Evolutionary conservation across 768 basidiomycete species (phyloP).

Genomic region (Hebeloma cylindrosporum): DNA sequence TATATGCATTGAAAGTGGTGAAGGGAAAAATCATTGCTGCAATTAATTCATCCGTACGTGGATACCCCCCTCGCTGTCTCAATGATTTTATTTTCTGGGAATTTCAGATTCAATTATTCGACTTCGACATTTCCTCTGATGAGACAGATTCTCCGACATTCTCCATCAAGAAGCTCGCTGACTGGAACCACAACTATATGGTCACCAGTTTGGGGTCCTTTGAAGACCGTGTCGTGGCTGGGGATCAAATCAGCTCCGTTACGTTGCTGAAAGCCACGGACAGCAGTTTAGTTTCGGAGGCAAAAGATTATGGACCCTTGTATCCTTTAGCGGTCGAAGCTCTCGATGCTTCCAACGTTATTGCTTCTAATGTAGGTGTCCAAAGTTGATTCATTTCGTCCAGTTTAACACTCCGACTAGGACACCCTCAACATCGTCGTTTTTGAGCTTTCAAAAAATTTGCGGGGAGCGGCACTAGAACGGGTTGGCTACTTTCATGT

Average conservation of each 20-base stretch:
- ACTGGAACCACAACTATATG: constrained; percentile 84
- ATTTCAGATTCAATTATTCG: constrained; percentile 47
- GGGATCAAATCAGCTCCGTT: constrained; percentile 80
- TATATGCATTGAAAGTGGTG: constrained; percentile 59
- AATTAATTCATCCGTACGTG: constrained; percentile 75
- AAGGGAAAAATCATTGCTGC: constrained; percentile 61
- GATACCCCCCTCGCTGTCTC: too few relatives aligned
- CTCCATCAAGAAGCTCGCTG: constrained; percentile 42
- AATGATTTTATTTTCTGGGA: too few relatives aligned
- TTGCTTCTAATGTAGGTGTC: constrained; percentile 70
- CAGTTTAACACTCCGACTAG: constrained; percentile 34
- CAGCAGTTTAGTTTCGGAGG: constrained; percentile 50
- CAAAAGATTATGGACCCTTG: constrained; percentile 73
- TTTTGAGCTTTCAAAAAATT: constrained; percentile 49
- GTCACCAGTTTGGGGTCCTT: constrained; percentile 64
- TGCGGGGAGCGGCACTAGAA: constrained; percentile 50
- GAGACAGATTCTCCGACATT: constrained; percentile 32
- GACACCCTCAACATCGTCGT: constrained; percentile 66
- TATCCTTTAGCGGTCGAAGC: constrained; percentile 72
- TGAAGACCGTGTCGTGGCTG: constrained; percentile 59
- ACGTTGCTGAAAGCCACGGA: constrained; percentile 58
- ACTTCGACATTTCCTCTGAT: constrained; percentile 33
- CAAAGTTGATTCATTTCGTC: not conserved
- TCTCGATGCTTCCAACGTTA: constrained; percentile 50
- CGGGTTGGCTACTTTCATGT: constrained; percentile 70